Percentiles rank a stretch among this genome's conserved stretches.
These are phyloP conservation scores for Verticillium isaacii DNA, from an alignment of 2,329 filamentous ascomycete genomes.

Conservation along the genomic window DNA sequence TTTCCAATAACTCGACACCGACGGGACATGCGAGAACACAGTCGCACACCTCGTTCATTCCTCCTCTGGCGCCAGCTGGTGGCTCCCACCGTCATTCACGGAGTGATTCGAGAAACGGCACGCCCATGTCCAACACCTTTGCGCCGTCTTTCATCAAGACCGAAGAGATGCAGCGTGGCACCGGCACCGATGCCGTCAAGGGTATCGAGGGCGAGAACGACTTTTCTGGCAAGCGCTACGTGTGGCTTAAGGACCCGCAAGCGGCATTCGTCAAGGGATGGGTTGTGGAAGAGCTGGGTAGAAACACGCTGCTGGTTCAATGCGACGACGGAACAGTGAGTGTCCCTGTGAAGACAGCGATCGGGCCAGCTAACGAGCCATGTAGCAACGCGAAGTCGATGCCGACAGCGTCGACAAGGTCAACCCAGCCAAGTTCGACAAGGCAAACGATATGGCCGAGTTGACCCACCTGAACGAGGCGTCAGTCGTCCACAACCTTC, in stretches of 20 bases:
- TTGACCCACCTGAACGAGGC: constrained; percentile 96
- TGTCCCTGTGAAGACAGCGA: constrained; percentile 8
- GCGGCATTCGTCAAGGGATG: constrained; percentile 88
- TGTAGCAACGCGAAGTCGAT: constrained; percentile 79
- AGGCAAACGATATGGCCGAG: constrained; percentile 98
- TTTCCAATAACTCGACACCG: constrained; percentile 31
- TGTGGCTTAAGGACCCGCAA: constrained; percentile 88
- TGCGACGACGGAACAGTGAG: constrained; percentile 87
- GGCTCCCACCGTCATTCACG: constrained; percentile 35
- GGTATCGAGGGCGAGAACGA: constrained; percentile 97
- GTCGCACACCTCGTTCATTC: constrained; percentile 53
- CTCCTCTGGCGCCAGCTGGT: constrained; percentile 32
- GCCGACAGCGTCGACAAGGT: constrained; percentile 93
- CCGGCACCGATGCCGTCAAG: constrained; percentile 49
- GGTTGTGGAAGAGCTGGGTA: constrained; percentile 76
- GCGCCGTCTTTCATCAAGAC: constrained; percentile 93
- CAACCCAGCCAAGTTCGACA: constrained; percentile 99
- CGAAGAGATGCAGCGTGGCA: constrained; percentile 62
- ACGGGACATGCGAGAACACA: constrained; percentile 62
- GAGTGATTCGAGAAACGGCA: constrained; percentile 60
- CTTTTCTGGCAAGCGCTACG: constrained; percentile 97
- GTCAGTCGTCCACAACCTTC: constrained; percentile 94
- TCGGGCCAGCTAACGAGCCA: constrained; percentile 12
- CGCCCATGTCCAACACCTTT: constrained; percentile 73
- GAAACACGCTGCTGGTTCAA: constrained; percentile 72